Evolutionary conservation across 345 rosid species (phyloP).

Genomic region (Durio zibethinus): DNA sequence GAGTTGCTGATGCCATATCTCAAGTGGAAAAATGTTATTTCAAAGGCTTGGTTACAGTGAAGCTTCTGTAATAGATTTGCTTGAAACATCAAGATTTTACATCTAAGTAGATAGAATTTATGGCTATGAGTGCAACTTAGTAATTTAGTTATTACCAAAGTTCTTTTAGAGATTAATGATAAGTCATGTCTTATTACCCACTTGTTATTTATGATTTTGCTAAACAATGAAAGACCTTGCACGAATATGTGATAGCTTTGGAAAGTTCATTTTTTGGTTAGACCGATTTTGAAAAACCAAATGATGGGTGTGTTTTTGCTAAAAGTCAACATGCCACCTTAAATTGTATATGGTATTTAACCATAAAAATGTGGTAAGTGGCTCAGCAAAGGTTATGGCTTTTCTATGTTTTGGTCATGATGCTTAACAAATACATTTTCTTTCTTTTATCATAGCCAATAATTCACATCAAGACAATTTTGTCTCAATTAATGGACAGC

Average conservation of each 20-base stretch:
- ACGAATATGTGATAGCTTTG: conserved; percentile 36
- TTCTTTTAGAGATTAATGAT: neutral
- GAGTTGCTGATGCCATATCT: conserved; percentile 18
- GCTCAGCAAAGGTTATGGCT: no score
- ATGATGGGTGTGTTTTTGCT: conserved; percentile 36
- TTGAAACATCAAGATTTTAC: conserved; percentile 62
- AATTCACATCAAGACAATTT: no score
- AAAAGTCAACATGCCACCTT: conserved; percentile 44
- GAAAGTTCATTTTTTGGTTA: conserved; percentile 35
- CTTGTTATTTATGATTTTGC: conserved; percentile 50
- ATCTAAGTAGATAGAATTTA: conserved; percentile 58
- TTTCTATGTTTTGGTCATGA: no score
- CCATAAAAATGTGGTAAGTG: no score
- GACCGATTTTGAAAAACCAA: conserved; percentile 18
- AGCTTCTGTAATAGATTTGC: conserved; percentile 51
- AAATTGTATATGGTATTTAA: conserved; percentile 63
- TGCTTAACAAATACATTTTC: no score
- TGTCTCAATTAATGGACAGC: no score
- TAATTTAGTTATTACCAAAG: neutral
- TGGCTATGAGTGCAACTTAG: neutral
- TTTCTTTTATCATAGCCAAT: no score
- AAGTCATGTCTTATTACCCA: neutral
- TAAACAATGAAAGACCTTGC: conserved; percentile 42
- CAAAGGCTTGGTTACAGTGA: conserved; percentile 68
- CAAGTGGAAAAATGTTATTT: conserved; percentile 48